Evolutionary conservation across 306 rosid species (phyloP).

Genomic region (Senna siamea): DNA sequence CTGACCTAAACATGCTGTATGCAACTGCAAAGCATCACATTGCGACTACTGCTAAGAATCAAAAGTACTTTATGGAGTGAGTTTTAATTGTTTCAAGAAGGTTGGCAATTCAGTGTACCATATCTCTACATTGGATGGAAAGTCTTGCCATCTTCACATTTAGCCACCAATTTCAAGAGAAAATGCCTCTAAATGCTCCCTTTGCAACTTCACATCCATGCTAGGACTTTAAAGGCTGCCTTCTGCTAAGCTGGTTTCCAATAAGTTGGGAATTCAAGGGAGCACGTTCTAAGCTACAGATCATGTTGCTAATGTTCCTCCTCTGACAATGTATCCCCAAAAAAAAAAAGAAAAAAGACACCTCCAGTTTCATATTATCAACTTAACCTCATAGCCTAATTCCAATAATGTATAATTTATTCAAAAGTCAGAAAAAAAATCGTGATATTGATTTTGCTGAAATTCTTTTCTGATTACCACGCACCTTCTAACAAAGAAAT

Average conservation of each 20-base stretch:
- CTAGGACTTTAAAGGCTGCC: not conserved
- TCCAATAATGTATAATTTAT: not conserved
- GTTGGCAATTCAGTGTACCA: conserved; percentile 3
- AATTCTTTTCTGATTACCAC: not conserved
- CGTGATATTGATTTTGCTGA: not conserved
- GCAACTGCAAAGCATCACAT: too few relatives aligned
- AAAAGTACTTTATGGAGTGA: not conserved
- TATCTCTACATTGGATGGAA: not conserved
- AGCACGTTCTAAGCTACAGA: not conserved
- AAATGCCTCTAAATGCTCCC: not conserved
- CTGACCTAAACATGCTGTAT: conserved; percentile 5
- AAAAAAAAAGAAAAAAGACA: not conserved
- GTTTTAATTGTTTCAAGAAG: not conserved
- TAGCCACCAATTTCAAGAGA: not conserved
- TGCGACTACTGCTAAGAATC: not conserved
- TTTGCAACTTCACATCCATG: not conserved
- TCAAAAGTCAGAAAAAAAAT: not conserved
- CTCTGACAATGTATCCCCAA: not conserved
- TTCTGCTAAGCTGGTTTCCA: not conserved
- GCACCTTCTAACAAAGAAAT: not conserved
- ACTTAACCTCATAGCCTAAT: not conserved
- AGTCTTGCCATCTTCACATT: conserved; percentile 2
- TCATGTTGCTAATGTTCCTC: not conserved
- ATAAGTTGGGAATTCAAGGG: not conserved
- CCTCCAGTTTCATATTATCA: not conserved